Evolutionary conservation across 495 filamentous ascomycete genomes (phyloP).

Genomic region (Penicillium pancosmium): DNA sequence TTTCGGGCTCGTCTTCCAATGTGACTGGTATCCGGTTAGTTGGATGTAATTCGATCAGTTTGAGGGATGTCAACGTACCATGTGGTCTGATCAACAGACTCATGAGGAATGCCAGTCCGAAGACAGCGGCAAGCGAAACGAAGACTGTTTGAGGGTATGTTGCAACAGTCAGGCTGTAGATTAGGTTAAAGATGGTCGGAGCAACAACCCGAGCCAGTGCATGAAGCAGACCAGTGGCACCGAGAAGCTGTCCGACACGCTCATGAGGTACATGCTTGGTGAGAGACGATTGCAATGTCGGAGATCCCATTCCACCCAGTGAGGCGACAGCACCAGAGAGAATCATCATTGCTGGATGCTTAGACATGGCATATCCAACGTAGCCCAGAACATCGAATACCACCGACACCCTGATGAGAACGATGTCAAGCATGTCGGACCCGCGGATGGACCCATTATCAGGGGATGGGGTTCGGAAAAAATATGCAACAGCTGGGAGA

Average conservation of each 20-base stretch:
- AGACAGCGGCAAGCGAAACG: slow-evolving; percentile 67
- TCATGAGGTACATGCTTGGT: slow-evolving; percentile 90
- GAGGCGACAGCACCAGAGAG: slow-evolving; percentile 70
- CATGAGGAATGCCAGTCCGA: slow-evolving; percentile 63
- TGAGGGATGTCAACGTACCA: slow-evolving; percentile 54
- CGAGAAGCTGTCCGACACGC: slow-evolving; percentile 79
- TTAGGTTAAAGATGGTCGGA: slow-evolving; percentile 78
- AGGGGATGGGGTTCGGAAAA: slow-evolving; percentile 59
- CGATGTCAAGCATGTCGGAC: slow-evolving; percentile 77
- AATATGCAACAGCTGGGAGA: slow-evolving; percentile 69
- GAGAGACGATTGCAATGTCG: slow-evolving; percentile 77
- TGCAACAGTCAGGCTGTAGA: slow-evolving; percentile 80
- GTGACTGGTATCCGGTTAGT: slow-evolving; percentile 23
- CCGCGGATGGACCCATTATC: slow-evolving; percentile 59
- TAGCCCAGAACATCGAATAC: slow-evolving; percentile 79
- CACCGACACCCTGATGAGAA: slow-evolving; percentile 74
- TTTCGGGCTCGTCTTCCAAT: slow-evolving; percentile 16
- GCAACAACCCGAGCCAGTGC: slow-evolving; percentile 76
- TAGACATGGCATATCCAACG: slow-evolving; percentile 68
- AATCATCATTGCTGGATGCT: slow-evolving; percentile 58
- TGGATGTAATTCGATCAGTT: neutral
- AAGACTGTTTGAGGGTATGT: slow-evolving; percentile 82
- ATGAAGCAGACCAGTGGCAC: slow-evolving; percentile 84
- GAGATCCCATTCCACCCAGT: slow-evolving; percentile 80
- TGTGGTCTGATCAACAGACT: slow-evolving; percentile 72